Conservation (phyloP, 106 monocot genomes). For the Phalaenopsis aphrodite region DNA sequence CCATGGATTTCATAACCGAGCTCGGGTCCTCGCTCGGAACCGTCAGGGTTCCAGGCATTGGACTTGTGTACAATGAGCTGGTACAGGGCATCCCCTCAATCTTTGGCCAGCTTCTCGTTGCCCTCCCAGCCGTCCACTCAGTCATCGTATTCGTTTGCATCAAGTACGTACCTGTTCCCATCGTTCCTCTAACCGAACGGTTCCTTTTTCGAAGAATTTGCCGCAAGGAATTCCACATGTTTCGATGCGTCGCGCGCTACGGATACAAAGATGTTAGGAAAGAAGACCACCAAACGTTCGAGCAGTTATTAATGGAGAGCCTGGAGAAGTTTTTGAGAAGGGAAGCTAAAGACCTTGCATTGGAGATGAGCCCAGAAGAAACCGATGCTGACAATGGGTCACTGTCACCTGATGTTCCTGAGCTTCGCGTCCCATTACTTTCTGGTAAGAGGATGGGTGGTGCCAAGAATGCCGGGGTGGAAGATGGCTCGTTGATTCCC, state of each 20-base stretch:
- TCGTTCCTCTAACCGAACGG: constrained; percentile 67
- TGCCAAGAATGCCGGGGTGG: background rate
- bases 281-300: constrained; percentile 65
- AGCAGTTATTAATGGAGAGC: constrained; percentile 68
- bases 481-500: constrained; percentile 18
- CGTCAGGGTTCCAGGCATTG: constrained; percentile 69
- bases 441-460: constrained; percentile 13
- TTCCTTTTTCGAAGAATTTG: constrained; percentile 76
- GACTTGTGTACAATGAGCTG: constrained; percentile 79
- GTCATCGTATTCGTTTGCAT: constrained; percentile 81
- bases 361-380: constrained; percentile 31
- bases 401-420: constrained; percentile 23
- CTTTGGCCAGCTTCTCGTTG: constrained; percentile 60
- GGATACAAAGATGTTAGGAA: constrained; percentile 83
- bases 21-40: constrained; percentile 72
- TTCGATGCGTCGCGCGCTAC: constrained; percentile 74
- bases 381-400: constrained; percentile 21
- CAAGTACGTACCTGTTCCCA: constrained; percentile 70
- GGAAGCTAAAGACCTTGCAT: constrained; percentile 62
- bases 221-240: constrained; percentile 86
- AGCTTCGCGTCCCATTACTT: constrained; percentile 50
- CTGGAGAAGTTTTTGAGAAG: constrained; percentile 62
- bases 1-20: constrained; percentile 69
- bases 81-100: constrained; percentile 78
- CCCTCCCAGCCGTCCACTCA: constrained; percentile 77